Conservation (phyloP, 2,329 filamentous ascomycete genomes). For the Penicillium sp. region DNA sequence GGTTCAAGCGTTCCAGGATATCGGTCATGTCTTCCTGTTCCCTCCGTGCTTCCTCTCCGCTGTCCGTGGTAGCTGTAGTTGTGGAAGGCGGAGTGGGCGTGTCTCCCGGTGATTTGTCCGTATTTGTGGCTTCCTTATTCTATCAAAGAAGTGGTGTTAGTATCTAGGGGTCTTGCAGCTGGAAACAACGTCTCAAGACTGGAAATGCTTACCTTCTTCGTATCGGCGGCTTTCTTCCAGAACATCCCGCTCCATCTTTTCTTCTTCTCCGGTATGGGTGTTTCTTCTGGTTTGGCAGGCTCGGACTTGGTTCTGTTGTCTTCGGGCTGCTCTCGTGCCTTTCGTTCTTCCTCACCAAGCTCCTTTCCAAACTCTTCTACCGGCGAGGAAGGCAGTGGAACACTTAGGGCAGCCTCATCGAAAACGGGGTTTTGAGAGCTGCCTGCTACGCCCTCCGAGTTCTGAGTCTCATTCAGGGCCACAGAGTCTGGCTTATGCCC, state of each 20-base stretch:
- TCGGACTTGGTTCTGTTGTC: constrained; percentile 22
- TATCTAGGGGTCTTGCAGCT: background rate
- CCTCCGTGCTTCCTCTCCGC: constrained; percentile 49
- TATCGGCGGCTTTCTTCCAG: constrained; percentile 41
- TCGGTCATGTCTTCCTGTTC: constrained; percentile 74
- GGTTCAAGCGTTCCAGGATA: constrained; percentile 81
- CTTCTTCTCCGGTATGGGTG: constrained; percentile 35
- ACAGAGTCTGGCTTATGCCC: constrained; percentile 25
- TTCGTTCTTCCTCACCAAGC: constrained; percentile 39
- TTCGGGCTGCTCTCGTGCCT: constrained; percentile 34
- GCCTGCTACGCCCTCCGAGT: background rate
- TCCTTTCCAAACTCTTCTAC: constrained; percentile 45
- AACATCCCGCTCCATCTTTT: constrained; percentile 46
- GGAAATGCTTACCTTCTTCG: constrained; percentile 37
- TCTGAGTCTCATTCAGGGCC: constrained; percentile 9
- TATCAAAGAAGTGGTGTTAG: background rate
- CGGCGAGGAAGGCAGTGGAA: constrained; percentile 56
- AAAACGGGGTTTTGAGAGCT: constrained; percentile 25
- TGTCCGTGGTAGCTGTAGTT: constrained; percentile 31
- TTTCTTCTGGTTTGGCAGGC: constrained; percentile 24
- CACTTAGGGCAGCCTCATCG: constrained; percentile 52
- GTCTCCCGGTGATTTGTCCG: constrained; percentile 13
- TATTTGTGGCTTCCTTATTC: constrained; percentile 14
- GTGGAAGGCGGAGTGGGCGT: constrained; percentile 2
- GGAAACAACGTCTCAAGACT: background rate